Evolutionary conservation across 2,329 filamentous ascomycete species (phyloP).

Genomic region (Hymenoscyphus scutula): DNA sequence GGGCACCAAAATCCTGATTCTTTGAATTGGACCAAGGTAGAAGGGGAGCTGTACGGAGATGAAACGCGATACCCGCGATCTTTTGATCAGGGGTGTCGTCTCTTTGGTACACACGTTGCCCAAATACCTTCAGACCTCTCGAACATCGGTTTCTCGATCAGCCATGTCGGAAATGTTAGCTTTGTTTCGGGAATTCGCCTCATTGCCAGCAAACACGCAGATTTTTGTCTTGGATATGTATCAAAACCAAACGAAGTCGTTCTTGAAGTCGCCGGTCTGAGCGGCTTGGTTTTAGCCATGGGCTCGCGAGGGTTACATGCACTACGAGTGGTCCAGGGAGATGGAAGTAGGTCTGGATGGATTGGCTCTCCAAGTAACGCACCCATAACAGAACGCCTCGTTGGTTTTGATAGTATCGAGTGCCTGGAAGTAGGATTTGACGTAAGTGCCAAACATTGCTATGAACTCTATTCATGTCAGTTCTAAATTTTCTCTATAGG

Average conservation of each 20-base stretch:
- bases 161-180: neutral
- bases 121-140: neutral
- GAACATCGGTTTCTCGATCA: slow-evolving; percentile 1
- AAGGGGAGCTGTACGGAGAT: neutral
- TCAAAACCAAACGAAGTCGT: neutral
- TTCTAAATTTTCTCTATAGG: neutral
- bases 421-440: neutral
- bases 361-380: neutral
- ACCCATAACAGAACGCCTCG: neutral
- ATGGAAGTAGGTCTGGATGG: neutral
- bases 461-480: neutral
- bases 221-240: neutral
- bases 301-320: neutral
- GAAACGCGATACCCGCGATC: neutral
- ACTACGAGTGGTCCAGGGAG: neutral
- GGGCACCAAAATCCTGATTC: neutral
- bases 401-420: neutral
- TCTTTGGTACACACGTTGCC: neutral
- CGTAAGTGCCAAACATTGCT: neutral
- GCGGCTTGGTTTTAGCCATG: neutral
- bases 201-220: neutral
- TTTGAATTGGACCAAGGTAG: neutral
- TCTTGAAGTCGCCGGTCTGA: neutral
- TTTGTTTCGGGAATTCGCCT: neutral
- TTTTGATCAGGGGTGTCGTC: neutral